Percentiles rank a stretch among this genome's conserved stretches.
phyloP scores from a whole-genome alignment of 2,329 filamentous ascomycete species.

The Dothidotthia symphoricarpi region DNA sequence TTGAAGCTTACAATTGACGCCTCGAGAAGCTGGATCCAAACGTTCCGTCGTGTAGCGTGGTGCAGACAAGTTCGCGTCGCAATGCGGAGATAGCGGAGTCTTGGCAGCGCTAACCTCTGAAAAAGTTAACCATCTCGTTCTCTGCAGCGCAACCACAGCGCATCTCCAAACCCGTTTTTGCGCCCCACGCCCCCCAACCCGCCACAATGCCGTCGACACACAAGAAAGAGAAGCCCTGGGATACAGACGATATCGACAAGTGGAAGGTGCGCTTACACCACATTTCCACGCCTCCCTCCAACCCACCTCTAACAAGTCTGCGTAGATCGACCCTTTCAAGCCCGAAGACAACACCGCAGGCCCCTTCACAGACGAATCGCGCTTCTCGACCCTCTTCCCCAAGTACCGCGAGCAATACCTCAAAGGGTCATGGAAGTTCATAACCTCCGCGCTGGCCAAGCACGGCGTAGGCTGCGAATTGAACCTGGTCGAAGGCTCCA shows the following conservation, averaged over 20 bases:
- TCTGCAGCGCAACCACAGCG: background rate
- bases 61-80: no score
- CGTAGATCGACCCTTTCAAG: constrained; percentile 74
- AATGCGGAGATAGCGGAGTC: no score
- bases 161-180: background rate
- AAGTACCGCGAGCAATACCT: constrained; percentile 96
- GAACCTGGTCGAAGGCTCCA: constrained; percentile 91
- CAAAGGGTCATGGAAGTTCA: constrained; percentile 86
- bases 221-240: constrained; percentile 74
- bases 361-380: constrained; percentile 88
- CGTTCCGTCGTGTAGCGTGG: no score
- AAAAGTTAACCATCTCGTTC: no score
- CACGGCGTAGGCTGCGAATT: constrained; percentile 85
- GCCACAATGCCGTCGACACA: constrained; percentile 78
- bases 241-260: constrained; percentile 93
- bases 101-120: no score
- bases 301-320: background rate
- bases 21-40: no score
- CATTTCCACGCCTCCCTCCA: no score
- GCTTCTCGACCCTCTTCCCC: constrained; percentile 82
- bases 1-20: no score
- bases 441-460: constrained; percentile 85
- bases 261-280: constrained; percentile 64
- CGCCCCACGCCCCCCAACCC: background rate
- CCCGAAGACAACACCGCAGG: constrained; percentile 81